Base-by-base conservation (phyloP, 306 rosid species). In the Casuarina cunninghamiana region DNA sequence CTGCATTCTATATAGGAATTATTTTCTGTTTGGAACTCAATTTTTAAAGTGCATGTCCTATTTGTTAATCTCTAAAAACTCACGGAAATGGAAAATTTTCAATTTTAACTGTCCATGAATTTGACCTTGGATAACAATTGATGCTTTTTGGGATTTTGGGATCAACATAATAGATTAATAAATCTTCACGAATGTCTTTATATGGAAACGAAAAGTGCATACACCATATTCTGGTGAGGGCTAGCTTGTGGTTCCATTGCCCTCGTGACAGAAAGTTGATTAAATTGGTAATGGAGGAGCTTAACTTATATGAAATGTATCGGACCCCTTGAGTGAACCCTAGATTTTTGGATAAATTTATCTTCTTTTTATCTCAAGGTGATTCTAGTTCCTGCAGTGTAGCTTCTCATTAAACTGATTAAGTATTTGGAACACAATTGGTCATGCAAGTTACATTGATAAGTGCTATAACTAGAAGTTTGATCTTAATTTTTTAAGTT, bases 51-150 rank as follows among this genome's bases (percentile, higher is more conserved):
- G 44, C 72, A 41, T 63, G 69, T 73, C 17, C 26, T 8, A 75
- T 78, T 16, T 72, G 73, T 66, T 49, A 49, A 11, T 60, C 44
- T 71, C 17, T 66, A 9, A 39, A 66, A 16, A 16, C 71, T 66
- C 11, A 16, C 41, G 35, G 32, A 66, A 16, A 39, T 42, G 5
- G 15, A 0, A 66, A 39, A 12, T 41, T 41, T 42, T 10, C 2
- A 5, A 8, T 37, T 16, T 66, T 12, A 66, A 66, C 16, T 50
- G 13, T 71, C 51, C 10, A 50, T 21, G 61, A 39, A 5, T 41
- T 41, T 41, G 71, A 41, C 42, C 35, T 41, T 8, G 50, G 49
- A 66, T 66, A 16, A 6, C 7, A 49, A 41, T 41, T 41, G 32
- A 66, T 66, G 49, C 71, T 38, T 39, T 42, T 41, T 16, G 35